A percentile compares a stretch with the other conserved stretches of the same genome.
Evolutionary conservation across 352 stramenopile genomes (phyloP).

Genomic region (Bremia lactucae): DNA sequence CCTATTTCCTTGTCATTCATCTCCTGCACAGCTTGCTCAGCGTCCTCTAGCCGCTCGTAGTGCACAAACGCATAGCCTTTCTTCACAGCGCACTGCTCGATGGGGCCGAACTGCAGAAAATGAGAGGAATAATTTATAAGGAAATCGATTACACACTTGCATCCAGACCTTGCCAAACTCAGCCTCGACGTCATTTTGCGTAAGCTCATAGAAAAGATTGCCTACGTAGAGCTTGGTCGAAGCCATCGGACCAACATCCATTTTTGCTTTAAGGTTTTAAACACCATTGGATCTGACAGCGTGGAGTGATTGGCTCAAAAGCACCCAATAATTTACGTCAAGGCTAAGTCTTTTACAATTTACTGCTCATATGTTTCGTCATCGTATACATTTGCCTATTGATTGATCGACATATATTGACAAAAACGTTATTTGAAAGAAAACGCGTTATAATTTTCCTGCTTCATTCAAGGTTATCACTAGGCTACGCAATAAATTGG

Average conservation of each 20-base stretch:
- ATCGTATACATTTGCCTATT: no score
- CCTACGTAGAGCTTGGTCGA: conserved; percentile 63
- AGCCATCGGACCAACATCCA: conserved; percentile 14
- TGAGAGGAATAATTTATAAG: background rate
- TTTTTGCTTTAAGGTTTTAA: background rate
- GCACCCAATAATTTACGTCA: no score
- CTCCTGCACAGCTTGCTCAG: conserved; percentile 31
- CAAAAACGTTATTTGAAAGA: no score
- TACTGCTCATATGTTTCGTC: no score
- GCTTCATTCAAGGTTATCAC: no score
- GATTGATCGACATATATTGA: no score
- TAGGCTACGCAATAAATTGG: no score
- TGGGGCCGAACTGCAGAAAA: conserved; percentile 32
- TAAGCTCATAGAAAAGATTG: conserved; percentile 46
- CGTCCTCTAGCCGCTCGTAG: conserved; percentile 33
- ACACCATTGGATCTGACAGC: conserved; percentile 10
- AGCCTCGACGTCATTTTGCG: conserved; percentile 32
- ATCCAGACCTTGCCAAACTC: conserved; percentile 31
- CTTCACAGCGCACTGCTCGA: conserved; percentile 43
- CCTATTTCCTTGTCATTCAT: conserved; percentile 43
- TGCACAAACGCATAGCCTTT: conserved; percentile 49
- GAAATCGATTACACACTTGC: background rate
- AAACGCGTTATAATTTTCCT: no score
- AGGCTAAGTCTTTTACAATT: no score
- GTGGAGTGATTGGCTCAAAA: background rate